Percentiles rank a stretch among this genome's conserved stretches.
Conservation (phyloP, 192 early-diverging fungal genomes). For the Chytriomyces sp. region DNA sequence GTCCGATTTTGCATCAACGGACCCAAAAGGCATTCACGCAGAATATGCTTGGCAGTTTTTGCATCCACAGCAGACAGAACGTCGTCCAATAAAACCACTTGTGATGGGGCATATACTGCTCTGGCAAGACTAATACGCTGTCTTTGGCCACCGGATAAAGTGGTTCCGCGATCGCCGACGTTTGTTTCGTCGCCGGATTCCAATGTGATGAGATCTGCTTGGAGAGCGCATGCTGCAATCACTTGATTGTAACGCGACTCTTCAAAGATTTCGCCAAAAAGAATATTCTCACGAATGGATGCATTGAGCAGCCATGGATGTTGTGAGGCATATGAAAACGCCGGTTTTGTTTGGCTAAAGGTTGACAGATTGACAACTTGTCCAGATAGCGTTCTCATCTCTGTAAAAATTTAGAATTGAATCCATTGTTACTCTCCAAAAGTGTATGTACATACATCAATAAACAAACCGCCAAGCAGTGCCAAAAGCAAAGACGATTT, state of each 20-base stretch:
- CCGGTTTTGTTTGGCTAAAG: neutral
- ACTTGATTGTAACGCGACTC: slow-evolving; percentile 74
- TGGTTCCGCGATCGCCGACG: slow-evolving; percentile 45
- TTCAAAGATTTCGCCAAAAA: slow-evolving; percentile 78
- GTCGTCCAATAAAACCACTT: slow-evolving; percentile 79
- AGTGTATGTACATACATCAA: neutral
- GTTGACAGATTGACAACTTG: neutral
- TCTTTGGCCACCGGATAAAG: slow-evolving; percentile 46
- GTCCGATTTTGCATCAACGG: slow-evolving; percentile 62
- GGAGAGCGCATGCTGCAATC: slow-evolving; percentile 72
- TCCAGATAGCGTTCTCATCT: slow-evolving; percentile 25
- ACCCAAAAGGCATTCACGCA: slow-evolving; percentile 69
- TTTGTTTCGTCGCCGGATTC: slow-evolving; percentile 71
- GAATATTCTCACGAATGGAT: slow-evolving; percentile 65
- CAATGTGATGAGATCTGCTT: slow-evolving; percentile 76
- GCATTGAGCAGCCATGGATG: slow-evolving; percentile 55
- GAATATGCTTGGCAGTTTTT: slow-evolving; percentile 83
- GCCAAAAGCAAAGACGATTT: slow-evolving; percentile 32
- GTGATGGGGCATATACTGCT: slow-evolving; percentile 69
- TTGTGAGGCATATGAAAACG: slow-evolving; percentile 77
- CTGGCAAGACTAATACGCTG: slow-evolving; percentile 54
- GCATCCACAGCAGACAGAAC: slow-evolving; percentile 88
- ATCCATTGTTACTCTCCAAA: neutral
- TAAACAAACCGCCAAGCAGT: slow-evolving; percentile 24
- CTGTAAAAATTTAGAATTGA: neutral